These are phyloP conservation scores for Yamagishiella unicocca DNA, from an alignment of 139 green algal species.

Conservation along the genomic window DNA sequence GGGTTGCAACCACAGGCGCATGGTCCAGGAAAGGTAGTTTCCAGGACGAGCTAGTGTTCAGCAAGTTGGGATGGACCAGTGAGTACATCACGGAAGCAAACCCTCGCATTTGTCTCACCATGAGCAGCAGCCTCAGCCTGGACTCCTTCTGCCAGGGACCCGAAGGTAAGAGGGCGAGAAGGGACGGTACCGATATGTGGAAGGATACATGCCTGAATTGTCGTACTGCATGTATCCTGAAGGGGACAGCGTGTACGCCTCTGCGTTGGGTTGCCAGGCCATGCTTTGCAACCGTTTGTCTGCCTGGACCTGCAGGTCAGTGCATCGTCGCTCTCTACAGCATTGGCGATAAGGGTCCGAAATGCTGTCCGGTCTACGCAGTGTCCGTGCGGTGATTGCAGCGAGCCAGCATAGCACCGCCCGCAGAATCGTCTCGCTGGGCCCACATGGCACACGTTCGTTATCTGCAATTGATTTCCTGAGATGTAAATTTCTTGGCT, in stretches of 20 bases:
- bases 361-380: slow-evolving; percentile 17
- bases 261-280: too few species aligned
- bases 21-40: background rate
- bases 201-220: too few species aligned
- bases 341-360: background rate
- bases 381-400: background rate
- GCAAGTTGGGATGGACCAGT: background rate
- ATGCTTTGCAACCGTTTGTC: background rate
- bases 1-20: background rate
- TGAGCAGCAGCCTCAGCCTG: background rate
- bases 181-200: too few species aligned
- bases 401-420: too few species aligned
- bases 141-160: background rate
- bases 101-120: background rate
- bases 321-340: slow-evolving; percentile 1
- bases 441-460: too few species aligned
- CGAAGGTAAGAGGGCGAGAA: background rate
- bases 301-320: background rate
- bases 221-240: too few species aligned
- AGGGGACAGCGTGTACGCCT: too few species aligned
- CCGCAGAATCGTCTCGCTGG: too few species aligned
- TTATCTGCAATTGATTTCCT: too few species aligned
- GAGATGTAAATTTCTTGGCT: too few species aligned
- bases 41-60: background rate
- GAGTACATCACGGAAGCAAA: background rate